Evolutionary conservation across 805 yeast genomes (phyloP).

Genomic region (Pichia nanzhaoensis): DNA sequence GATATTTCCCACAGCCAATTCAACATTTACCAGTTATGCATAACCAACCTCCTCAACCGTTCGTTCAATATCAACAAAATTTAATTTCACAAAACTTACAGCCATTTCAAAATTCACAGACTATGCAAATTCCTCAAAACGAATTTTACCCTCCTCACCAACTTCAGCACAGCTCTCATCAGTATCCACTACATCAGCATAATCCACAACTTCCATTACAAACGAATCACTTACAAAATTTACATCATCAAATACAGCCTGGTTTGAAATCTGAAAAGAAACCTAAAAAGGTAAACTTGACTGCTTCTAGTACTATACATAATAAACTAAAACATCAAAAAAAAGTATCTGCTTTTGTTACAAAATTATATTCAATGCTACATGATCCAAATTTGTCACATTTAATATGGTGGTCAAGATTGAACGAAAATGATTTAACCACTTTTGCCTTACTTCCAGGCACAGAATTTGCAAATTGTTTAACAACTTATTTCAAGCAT

Average conservation of each 20-base stretch:
- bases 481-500: conserved; percentile 82
- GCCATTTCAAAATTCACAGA: background rate
- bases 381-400: conserved; percentile 46
- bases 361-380: conserved; percentile 57
- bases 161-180: conserved; percentile 2
- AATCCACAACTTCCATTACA: background rate
- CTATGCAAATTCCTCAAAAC: too few species aligned
- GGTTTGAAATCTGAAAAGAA: background rate
- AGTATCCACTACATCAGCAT: background rate
- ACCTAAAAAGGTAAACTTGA: conserved; percentile 2
- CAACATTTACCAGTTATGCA: background rate
- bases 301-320: background rate
- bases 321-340: conserved; percentile 13
- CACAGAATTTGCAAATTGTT: conserved; percentile 50
- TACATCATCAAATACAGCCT: too few species aligned
- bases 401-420: conserved; percentile 59
- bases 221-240: background rate
- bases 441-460: conserved; percentile 63
- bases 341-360: conserved; percentile 57
- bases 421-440: conserved; percentile 35
- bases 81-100: background rate
- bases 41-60: conserved; percentile 1
- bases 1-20: background rate
- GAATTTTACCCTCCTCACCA: conserved; percentile 2
- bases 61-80: background rate